phyloP scores from a whole-genome alignment of 2,329 filamentous ascomycete genomes.

The Pseudogymnoascus sp. region DNA sequence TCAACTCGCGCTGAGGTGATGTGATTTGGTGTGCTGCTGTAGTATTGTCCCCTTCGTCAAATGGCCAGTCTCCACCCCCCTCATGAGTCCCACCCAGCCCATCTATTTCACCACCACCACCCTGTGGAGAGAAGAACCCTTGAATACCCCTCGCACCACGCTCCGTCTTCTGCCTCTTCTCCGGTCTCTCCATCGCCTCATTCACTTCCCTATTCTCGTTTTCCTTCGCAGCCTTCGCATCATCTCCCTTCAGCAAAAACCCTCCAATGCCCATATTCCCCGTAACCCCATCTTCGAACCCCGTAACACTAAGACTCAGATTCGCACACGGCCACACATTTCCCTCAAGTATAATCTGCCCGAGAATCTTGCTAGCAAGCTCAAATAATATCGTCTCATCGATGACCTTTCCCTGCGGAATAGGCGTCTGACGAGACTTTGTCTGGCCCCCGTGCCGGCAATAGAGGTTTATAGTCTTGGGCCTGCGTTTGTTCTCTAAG shows the following conservation, averaged over 20 bases:
- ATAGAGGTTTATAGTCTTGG: slow-evolving; percentile 78
- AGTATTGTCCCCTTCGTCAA: neutral
- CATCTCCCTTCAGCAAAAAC: slow-evolving; percentile 73
- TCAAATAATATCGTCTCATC: slow-evolving; percentile 67
- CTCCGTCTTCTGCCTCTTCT: slow-evolving; percentile 28
- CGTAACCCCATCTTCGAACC: slow-evolving; percentile 79
- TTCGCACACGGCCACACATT: slow-evolving; percentile 87
- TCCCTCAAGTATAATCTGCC: slow-evolving; percentile 71
- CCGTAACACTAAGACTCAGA: slow-evolving; percentile 79
- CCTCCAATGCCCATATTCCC: slow-evolving; percentile 80
- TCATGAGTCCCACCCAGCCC: slow-evolving; percentile 24
- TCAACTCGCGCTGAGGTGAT: neutral
- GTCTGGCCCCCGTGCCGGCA: slow-evolving; percentile 68
- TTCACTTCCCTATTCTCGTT: slow-evolving; percentile 11
- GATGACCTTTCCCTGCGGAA: slow-evolving; percentile 67
- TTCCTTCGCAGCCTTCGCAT: slow-evolving; percentile 40
- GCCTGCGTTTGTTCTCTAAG: slow-evolving; percentile 76
- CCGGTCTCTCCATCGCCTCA: slow-evolving; percentile 20
- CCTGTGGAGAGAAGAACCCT: slow-evolving; percentile 22
- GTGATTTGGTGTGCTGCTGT: neutral
- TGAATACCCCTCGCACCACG: slow-evolving; percentile 21
- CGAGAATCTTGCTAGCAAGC: slow-evolving; percentile 67
- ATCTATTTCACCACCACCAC: slow-evolving; percentile 24
- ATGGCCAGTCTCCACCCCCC: neutral
- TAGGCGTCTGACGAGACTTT: slow-evolving; percentile 66